A percentile compares a stretch with the other conserved stretches of the same genome.
These are phyloP conservation scores for Pyrenophora tritici-repentis DNA, from an alignment of 2,329 filamentous ascomycete species.

Conservation along the genomic window DNA sequence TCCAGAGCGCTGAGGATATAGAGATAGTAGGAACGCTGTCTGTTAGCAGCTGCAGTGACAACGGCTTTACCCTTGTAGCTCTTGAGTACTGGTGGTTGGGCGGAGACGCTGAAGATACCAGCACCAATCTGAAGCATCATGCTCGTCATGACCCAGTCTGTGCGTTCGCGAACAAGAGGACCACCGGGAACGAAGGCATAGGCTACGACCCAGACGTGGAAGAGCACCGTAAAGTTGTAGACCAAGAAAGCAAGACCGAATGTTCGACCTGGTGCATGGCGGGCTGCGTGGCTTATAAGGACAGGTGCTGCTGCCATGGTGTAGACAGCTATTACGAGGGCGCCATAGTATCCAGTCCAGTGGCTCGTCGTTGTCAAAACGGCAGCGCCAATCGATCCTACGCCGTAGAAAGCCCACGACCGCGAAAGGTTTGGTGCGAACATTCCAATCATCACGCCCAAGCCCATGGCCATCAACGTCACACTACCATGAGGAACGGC, in stretches of 20 bases:
- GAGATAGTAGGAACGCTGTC: slow-evolving; percentile 68
- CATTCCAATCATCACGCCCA: slow-evolving; percentile 76
- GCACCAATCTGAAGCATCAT: slow-evolving; percentile 85
- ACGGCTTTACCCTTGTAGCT: slow-evolving; percentile 52
- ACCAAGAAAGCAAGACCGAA: slow-evolving; percentile 89
- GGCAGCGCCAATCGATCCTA: slow-evolving; percentile 79
- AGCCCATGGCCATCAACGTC: slow-evolving; percentile 85
- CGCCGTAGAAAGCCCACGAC: slow-evolving; percentile 78
- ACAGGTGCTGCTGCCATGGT: slow-evolving; percentile 78
- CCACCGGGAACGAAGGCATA: slow-evolving; percentile 98
- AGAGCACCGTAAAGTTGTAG: slow-evolving; percentile 94
- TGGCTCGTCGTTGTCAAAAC: slow-evolving; percentile 76
- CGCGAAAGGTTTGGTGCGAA: slow-evolving; percentile 71
- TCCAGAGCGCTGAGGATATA: slow-evolving; percentile 78
- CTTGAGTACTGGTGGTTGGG: slow-evolving; percentile 55
- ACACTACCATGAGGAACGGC: slow-evolving; percentile 87
- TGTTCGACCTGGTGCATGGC: slow-evolving; percentile 74
- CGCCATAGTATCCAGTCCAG: slow-evolving; percentile 91
- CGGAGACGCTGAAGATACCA: slow-evolving; percentile 73
- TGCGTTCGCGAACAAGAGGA: slow-evolving; percentile 87
- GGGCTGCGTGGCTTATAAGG: slow-evolving; percentile 75
- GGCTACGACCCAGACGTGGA: slow-evolving; percentile 97
- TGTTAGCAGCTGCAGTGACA: slow-evolving; percentile 54
- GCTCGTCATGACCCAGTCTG: slow-evolving; percentile 89
- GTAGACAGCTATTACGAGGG: slow-evolving; percentile 74